Conservation (phyloP, 345 rosid species). For the Raphanus sativus region DNA sequence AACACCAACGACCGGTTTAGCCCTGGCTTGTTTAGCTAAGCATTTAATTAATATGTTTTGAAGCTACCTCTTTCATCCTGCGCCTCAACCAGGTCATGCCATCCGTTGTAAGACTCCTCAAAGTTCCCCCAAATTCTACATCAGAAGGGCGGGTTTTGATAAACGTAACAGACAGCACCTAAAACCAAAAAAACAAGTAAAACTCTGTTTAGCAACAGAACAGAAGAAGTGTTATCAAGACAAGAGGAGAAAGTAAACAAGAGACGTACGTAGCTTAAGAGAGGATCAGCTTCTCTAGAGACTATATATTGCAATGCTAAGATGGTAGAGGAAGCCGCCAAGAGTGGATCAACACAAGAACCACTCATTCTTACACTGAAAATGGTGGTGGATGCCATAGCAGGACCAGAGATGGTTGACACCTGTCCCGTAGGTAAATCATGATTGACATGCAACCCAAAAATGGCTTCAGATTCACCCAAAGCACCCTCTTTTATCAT, state of each 20-base stretch:
- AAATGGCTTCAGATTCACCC: conserved; percentile 86
- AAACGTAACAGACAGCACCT: conserved; percentile 77
- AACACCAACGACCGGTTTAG: conserved; percentile 16
- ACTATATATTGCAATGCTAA: conserved; percentile 76
- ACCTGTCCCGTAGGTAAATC: conserved; percentile 56
- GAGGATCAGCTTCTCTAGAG: conserved; percentile 85
- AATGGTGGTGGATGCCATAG: conserved; percentile 51
- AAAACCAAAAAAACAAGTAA: conserved; percentile 32
- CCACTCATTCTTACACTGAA: conserved; percentile 68
- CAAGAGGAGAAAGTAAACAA: neutral
- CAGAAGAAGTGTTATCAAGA: neutral
- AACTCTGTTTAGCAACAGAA: too few relatives aligned
- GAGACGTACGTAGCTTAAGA: conserved; percentile 51
- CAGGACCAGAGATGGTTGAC: conserved; percentile 57
- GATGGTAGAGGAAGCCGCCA: conserved; percentile 68
- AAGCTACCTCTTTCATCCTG: conserved; percentile 68
- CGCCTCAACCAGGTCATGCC: conserved; percentile 59
- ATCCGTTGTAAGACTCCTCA: conserved; percentile 82
- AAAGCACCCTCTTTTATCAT: conserved; percentile 88
- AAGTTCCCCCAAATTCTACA: conserved; percentile 82
- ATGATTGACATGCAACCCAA: conserved; percentile 63
- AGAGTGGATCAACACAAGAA: conserved; percentile 56
- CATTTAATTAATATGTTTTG: neutral
- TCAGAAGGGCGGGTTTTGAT: conserved; percentile 61
- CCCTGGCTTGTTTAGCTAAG: neutral